Evolutionary conservation across 2,329 filamentous ascomycete genomes (phyloP), one percentile per base, ranked within the genome.

Genomic region (Colletotrichum sublineola): DNA sequence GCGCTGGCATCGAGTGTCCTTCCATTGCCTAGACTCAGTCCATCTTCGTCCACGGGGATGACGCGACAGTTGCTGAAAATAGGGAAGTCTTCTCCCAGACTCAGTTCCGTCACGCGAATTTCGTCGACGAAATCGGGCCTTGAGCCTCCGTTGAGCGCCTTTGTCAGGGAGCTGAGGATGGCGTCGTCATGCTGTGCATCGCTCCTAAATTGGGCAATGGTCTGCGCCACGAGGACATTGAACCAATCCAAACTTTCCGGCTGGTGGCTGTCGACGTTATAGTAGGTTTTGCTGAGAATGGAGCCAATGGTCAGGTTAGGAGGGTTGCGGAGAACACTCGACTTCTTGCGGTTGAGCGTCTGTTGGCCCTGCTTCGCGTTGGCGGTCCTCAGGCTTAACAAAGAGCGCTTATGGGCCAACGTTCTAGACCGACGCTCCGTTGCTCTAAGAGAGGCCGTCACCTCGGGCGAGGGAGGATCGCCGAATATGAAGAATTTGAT

Each of bases 401-500:
- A 87, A 20, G 93, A 93, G 73, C 92, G 90, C 80, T 92, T 91
- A 82, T 97, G 94, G 33, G 92, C 91, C 67, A 95, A 86, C 1
- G 93, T 93, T 75, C 92, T 87, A 64, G 92, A 90, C 71, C 92
- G 90, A 36, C 94, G 90, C 76, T 94, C 91, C 14, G 92, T 92
- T 70, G 93, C 94, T 75, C 93, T 90, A 55, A 93, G 85, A 9
- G 94, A 88, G 15, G 94, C 94, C 29, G 93, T 94, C 67, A 92
- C 91, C 75, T 97, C 95, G 73, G 94, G 88, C 1, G 93, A 94
- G 0, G 95, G 94, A 6, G 94, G 91, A 80, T 98, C 96, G 77
- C 96, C 96, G 80, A 99, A 98, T 79, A 99, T 98, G 89, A 99
- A 99, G 89, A 98, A 99, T 81, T 97, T 97, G 83, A 99, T 98